Conservation (phyloP, 202 grass and related monocot genomes). For the Brachypodium distachyon region DNA sequence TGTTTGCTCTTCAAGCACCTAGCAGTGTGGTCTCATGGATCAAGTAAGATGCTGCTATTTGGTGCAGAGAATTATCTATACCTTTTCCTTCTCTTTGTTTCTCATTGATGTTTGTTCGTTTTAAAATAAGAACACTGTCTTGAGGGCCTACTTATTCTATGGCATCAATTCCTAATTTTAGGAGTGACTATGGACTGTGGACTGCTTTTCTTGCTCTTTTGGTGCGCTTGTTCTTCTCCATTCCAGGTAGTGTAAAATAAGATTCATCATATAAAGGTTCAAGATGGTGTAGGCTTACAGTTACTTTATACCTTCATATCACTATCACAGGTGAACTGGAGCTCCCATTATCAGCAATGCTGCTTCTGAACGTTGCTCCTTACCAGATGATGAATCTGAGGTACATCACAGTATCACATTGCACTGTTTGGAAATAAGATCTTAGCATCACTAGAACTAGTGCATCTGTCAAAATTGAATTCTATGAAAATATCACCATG, state of each 20-base stretch:
- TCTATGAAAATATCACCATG: background rate
- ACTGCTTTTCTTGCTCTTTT: slow-evolving; percentile 78
- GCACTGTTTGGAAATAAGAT: background rate
- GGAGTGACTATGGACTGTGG: slow-evolving; percentile 90
- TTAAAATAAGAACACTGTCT: background rate
- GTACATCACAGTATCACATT: slow-evolving; percentile 19
- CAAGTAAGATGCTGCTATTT: slow-evolving; percentile 55
- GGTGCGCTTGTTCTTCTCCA: slow-evolving; percentile 71
- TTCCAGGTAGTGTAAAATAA: slow-evolving; percentile 50
- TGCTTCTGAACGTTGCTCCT: slow-evolving; percentile 72
- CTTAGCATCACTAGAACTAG: background rate
- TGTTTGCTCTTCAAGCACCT: slow-evolving; percentile 84
- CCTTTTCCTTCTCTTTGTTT: slow-evolving; percentile 10
- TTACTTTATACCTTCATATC: background rate
- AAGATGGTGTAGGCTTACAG: no score
- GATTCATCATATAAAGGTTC: no score
- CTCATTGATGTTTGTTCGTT: background rate
- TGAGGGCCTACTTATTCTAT: background rate
- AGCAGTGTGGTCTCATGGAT: slow-evolving; percentile 71
- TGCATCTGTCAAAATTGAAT: background rate
- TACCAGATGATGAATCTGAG: slow-evolving; percentile 63
- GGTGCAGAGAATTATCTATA: background rate
- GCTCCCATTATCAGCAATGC: slow-evolving; percentile 62
- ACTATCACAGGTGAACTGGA: slow-evolving; percentile 60
- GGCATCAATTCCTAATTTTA: slow-evolving; percentile 15